Evolutionary conservation across 2,329 filamentous ascomycete species (phyloP).

Genomic region (Hirsutella minnesotensis): DNA sequence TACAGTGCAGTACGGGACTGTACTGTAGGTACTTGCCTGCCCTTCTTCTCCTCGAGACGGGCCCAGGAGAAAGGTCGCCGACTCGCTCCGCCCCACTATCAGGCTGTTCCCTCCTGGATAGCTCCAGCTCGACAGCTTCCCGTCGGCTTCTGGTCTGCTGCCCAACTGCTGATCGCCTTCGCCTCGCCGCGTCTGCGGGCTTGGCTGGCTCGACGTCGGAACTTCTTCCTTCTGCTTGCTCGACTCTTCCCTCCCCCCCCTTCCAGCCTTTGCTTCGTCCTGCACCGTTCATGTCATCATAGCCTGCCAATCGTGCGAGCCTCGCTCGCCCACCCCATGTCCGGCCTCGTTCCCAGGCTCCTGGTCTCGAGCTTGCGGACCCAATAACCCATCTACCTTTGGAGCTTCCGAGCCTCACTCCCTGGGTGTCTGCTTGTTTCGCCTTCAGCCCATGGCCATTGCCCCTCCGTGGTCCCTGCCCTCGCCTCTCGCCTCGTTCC

Average conservation of each 20-base stretch:
- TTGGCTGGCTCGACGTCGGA: conserved; percentile 5
- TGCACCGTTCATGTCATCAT: conserved; percentile 6
- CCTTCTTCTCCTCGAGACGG: neutral
- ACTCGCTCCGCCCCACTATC: neutral
- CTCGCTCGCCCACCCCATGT: conserved; percentile 17
- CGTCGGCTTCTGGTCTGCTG: conserved; percentile 3
- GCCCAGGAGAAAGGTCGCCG: neutral
- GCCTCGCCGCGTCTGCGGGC: conserved; percentile 4
- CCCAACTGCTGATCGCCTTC: conserved; percentile 9
- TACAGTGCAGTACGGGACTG: conserved; percentile 1
- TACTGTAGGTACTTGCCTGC: neutral
- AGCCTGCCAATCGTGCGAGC: conserved; percentile 12
- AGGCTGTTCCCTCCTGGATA: neutral
- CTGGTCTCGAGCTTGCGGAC: conserved; percentile 14
- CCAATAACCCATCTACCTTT: conserved; percentile 17
- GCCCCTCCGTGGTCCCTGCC: conserved; percentile 26
- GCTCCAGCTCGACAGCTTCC: neutral
- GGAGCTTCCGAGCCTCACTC: conserved; percentile 15
- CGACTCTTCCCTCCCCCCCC: neutral
- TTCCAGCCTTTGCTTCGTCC: conserved; percentile 1
- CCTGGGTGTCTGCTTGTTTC: conserved; percentile 10
- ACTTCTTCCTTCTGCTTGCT: neutral
- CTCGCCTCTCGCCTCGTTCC: conserved; percentile 20
- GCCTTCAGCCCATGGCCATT: conserved; percentile 17
- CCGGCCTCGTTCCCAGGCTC: conserved; percentile 11